Evolutionary conservation across 2,329 filamentous ascomycete genomes (phyloP).

Genomic region (Elsinoe batatas): DNA sequence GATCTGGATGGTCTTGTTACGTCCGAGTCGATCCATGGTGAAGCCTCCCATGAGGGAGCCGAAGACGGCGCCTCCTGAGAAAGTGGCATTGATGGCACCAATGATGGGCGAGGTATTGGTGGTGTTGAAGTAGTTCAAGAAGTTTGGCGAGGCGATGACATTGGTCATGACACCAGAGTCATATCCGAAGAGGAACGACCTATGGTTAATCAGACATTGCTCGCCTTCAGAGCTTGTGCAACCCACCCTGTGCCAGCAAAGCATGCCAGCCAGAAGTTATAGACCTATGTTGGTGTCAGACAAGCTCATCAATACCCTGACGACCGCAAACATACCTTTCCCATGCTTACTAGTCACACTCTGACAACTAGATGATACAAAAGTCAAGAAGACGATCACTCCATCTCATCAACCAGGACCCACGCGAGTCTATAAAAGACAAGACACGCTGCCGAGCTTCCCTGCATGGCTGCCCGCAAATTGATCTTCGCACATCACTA

Average conservation of each 20-base stretch:
- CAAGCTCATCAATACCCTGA: not conserved
- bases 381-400: conserved; percentile 6
- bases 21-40: conserved; percentile 53
- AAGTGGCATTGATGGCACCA: conserved; percentile 55
- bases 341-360: not conserved
- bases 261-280: conserved; percentile 22
- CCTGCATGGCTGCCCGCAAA: conserved; percentile 5
- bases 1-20: conserved; percentile 49
- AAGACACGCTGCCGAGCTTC: not conserved
- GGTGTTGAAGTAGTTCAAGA: conserved; percentile 49
- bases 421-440: conserved; percentile 5
- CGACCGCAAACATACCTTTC: conserved; percentile 5
- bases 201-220: conserved; percentile 15
- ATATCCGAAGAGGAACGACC: conserved; percentile 40
- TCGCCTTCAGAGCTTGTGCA: not conserved
- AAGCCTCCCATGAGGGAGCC: conserved; percentile 45
- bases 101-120: conserved; percentile 41
- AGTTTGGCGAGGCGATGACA: conserved; percentile 47
- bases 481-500: conserved; percentile 10
- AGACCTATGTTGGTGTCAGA: conserved; percentile 11
- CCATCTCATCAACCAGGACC: not conserved
- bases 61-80: conserved; percentile 49
- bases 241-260: conserved; percentile 23
- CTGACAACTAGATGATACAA: not conserved
- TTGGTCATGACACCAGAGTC: conserved; percentile 38